Base-by-base conservation (phyloP, 257 asterid genomes). In the Euphrasia confusa region DNA sequence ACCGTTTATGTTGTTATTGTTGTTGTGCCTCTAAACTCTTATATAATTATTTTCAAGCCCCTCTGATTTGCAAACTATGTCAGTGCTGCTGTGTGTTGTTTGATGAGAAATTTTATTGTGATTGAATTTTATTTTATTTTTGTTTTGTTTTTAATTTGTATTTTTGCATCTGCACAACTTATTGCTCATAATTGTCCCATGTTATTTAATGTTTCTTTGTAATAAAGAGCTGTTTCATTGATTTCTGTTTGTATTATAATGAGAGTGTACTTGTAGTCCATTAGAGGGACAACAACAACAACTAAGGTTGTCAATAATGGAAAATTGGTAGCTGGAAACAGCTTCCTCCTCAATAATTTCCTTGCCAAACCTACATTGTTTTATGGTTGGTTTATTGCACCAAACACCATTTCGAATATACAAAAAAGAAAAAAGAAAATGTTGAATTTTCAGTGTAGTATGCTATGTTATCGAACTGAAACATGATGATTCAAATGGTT, bases 31-130 rank as follows among this genome's bases (percentile, higher is more conserved):
- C 21, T 65, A 69, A 63, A 49, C 39, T 61, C 60, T 35, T 45
- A 65, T 54, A 53, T 42, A 53, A 26, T 70, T 14, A 54, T 65
- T 60, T 13, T 14, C 45, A 59, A 54, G 74, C 74, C 50, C 44
- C 44, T 54, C 58, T 63, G 35, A 61, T 66, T 27, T 63, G 14
- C 72, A 69, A 66, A 32, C 26, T 68, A 18, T 76, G 40, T 5
- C 12, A 37, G 42, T 35, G 40, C 10, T 35, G 40, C 9, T 37
- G 42, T 60, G 47, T 69, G 62, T 45, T 68, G 78, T 68, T 57
- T 71, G 57, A 30, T 39, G 63, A 69, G 64, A 67, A 47, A 60
- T 59, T 27, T 42, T 54, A 33, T 42, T 61, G 54, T 45, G 30
- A 18, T 47, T 60, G 33, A 32, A 58, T 63, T 55, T 8, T 37